Conservation (phyloP, 495 filamentous ascomycete genomes). For the Viridothelium virens region DNA sequence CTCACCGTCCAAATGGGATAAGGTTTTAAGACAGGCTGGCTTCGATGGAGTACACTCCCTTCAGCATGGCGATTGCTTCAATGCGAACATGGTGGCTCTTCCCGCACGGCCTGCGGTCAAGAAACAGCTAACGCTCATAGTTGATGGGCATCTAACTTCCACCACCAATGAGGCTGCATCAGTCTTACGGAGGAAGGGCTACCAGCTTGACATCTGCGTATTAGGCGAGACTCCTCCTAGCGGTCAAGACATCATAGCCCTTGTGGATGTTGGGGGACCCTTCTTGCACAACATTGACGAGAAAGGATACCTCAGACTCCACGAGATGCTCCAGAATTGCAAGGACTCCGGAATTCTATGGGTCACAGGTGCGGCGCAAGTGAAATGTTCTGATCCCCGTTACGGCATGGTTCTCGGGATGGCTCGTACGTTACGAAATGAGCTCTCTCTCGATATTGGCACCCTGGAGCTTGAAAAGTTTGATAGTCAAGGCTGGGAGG, state of each 20-base stretch:
- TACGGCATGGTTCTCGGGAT: slow-evolving; percentile 14
- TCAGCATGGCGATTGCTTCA: not conserved
- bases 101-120: not conserved
- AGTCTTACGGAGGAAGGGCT: not conserved
- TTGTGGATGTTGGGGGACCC: not conserved
- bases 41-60: slow-evolving; percentile 27
- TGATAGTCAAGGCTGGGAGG: slow-evolving; percentile 1
- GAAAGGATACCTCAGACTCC: not conserved
- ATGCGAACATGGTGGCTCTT: slow-evolving; percentile 4
- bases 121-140: not conserved
- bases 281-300: slow-evolving; percentile 1
- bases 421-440: slow-evolving; percentile 12
- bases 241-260: not conserved
- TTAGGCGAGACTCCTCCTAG: not conserved
- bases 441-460: slow-evolving; percentile 10
- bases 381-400: slow-evolving; percentile 6
- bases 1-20: slow-evolving; percentile 21
- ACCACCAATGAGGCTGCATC: not conserved
- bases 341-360: slow-evolving; percentile 10
- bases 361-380: slow-evolving; percentile 5
- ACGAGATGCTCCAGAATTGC: slow-evolving; percentile 1
- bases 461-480: slow-evolving; percentile 6
- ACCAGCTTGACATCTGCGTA: not conserved
- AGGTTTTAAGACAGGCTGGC: slow-evolving; percentile 17
- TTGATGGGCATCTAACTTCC: not conserved